These are phyloP conservation scores for Nicotiana rustica DNA, from an alignment of 305 asterid genomes.

Conservation along the genomic window DNA sequence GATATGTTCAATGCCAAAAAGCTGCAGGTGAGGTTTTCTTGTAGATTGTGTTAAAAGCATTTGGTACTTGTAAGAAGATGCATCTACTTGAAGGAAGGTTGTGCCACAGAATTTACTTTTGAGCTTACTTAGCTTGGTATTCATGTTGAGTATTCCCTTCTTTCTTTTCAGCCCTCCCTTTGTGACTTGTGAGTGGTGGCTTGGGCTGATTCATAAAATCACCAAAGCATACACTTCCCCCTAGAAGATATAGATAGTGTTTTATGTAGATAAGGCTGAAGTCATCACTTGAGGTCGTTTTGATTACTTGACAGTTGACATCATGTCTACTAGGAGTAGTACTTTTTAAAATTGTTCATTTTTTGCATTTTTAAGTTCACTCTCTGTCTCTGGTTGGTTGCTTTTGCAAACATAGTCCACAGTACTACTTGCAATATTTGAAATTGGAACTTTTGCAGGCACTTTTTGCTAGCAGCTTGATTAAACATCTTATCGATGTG, in stretches of 20 bases:
- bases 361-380: neutral
- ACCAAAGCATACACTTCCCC: neutral
- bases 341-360: slow-evolving; percentile 1
- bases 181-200: slow-evolving; percentile 27
- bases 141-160: slow-evolving; percentile 28
- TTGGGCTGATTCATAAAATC: neutral
- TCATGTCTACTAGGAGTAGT: neutral
- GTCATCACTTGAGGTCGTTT: neutral
- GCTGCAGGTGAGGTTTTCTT: slow-evolving; percentile 67
- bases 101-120: neutral
- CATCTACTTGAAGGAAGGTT: neutral
- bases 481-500: slow-evolving; percentile 1
- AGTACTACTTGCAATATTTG: slow-evolving; percentile 12
- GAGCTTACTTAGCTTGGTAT: neutral
- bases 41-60: neutral
- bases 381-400: neutral
- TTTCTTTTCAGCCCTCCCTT: neutral
- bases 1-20: slow-evolving; percentile 76
- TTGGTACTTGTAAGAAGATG: neutral
- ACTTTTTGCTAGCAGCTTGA: slow-evolving; percentile 28
- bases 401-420: slow-evolving; percentile 17
- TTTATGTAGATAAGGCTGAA: neutral
- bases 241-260: neutral
- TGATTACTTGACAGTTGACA: neutral
- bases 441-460: neutral